A percentile compares a stretch with the other conserved stretches of the same genome.
Evolutionary conservation across 148 eudicot genomes (phyloP).

Genomic region (Fagopyrum homotropicum): DNA sequence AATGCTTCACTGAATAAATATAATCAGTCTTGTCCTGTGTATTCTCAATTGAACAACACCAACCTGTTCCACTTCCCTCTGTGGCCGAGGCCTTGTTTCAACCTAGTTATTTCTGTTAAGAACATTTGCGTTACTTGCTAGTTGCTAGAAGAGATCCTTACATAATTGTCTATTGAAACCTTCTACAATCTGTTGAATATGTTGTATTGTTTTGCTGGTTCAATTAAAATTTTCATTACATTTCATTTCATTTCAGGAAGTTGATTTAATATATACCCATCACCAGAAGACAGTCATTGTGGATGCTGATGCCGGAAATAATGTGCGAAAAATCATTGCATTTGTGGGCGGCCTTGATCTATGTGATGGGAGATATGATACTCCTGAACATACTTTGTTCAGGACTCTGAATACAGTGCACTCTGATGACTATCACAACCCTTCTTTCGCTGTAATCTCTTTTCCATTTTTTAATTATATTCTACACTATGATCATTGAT

Average conservation of each 20-base stretch:
- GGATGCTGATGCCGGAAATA: conserved; percentile 84
- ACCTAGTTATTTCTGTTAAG: background rate
- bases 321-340: conserved; percentile 60
- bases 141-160: background rate
- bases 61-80: background rate
- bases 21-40: background rate
- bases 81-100: background rate
- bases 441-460: conserved; percentile 61
- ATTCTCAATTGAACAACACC: background rate
- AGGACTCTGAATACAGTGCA: conserved; percentile 62
- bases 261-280: conserved; percentile 88
- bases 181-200: background rate
- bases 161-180: background rate
- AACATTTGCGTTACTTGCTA: background rate
- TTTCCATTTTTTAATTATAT: background rate
- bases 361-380: conserved; percentile 95
- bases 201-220: background rate
- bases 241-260: conserved; percentile 47
- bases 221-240: background rate
- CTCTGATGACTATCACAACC: conserved; percentile 87
- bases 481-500: conserved; percentile 4
- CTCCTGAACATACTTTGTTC: conserved; percentile 71
- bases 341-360: conserved; percentile 93
- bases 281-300: conserved; percentile 92
- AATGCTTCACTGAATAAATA: background rate